These are phyloP conservation scores for Penicillium sp. DNA, from an alignment of 2,329 filamentous ascomycete species.

Conservation along the genomic window DNA sequence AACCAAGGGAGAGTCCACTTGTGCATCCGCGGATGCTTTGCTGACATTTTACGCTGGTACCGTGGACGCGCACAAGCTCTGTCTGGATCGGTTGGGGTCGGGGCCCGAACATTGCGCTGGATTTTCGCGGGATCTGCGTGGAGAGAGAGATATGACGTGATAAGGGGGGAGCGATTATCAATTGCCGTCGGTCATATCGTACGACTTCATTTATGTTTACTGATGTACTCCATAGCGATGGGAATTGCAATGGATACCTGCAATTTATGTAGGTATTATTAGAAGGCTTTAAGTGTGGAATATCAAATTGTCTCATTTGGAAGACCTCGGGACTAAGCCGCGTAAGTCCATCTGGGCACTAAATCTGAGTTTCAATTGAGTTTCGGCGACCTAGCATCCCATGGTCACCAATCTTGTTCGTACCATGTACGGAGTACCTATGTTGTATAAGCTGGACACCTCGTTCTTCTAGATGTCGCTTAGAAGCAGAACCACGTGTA, in stretches of 20 bases:
- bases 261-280: neutral
- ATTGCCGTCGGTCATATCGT: slow-evolving; percentile 6
- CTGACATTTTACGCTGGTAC: neutral
- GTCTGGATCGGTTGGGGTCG: neutral
- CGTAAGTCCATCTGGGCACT: neutral
- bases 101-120: neutral
- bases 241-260: neutral
- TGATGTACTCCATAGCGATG: neutral
- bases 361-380: slow-evolving; percentile 2
- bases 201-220: neutral
- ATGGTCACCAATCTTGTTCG: neutral
- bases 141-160: neutral
- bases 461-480: neutral
- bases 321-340: neutral
- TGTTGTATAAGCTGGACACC: too few species aligned
- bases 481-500: neutral
- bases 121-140: neutral
- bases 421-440: too few species aligned
- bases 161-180: slow-evolving; percentile 9
- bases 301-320: neutral
- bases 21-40: neutral
- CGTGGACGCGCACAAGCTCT: neutral
- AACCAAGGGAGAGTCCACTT: neutral
- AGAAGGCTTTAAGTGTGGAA: neutral
- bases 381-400: neutral